Conservation (phyloP, 1,284 basidiomycete genomes). For the Melampsora medusae region DNA sequence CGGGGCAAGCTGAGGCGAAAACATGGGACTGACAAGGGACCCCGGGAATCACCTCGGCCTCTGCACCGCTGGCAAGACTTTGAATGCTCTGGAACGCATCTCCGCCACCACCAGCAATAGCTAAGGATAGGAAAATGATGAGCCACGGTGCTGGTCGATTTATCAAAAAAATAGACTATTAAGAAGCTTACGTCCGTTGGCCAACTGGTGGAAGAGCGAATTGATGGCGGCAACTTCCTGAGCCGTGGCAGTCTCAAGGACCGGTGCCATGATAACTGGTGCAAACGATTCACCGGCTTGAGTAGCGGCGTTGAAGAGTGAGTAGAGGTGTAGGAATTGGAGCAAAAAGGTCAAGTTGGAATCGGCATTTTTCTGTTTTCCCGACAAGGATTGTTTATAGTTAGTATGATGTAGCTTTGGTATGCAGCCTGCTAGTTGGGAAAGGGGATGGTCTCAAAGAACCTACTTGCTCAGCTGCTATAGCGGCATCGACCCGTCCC, state of each 20-base stretch:
- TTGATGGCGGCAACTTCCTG: conserved; percentile 51
- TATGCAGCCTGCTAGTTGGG: neutral
- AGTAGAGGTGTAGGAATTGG: conserved; percentile 52
- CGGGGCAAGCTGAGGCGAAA: neutral
- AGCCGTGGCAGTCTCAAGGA: conserved; percentile 49
- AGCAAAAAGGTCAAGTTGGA: conserved; percentile 50
- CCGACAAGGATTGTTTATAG: neutral
- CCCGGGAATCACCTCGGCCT: conserved; percentile 47
- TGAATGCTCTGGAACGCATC: conserved; percentile 50
- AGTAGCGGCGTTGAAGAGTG: conserved; percentile 47
- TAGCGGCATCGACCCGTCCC: conserved; percentile 49
- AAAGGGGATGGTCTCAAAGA: neutral
- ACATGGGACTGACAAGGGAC: conserved; percentile 49
- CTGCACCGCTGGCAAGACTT: conserved; percentile 45
- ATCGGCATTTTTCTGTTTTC: conserved; percentile 46
- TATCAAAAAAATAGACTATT: neutral
- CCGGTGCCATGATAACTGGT: conserved; percentile 47
- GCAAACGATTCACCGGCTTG: conserved; percentile 44
- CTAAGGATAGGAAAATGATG: conserved; percentile 1
- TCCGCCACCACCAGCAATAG: conserved; percentile 49
- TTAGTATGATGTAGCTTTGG: neutral
- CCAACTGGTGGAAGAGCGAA: conserved; percentile 49
- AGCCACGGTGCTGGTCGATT: neutral
- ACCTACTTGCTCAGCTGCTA: conserved; percentile 48
- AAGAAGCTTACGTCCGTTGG: conserved; percentile 47